Evolutionary conservation across 805 yeast genomes (phyloP), one percentile per base, ranked within the genome.

Genomic region (Pichia heedii): DNA sequence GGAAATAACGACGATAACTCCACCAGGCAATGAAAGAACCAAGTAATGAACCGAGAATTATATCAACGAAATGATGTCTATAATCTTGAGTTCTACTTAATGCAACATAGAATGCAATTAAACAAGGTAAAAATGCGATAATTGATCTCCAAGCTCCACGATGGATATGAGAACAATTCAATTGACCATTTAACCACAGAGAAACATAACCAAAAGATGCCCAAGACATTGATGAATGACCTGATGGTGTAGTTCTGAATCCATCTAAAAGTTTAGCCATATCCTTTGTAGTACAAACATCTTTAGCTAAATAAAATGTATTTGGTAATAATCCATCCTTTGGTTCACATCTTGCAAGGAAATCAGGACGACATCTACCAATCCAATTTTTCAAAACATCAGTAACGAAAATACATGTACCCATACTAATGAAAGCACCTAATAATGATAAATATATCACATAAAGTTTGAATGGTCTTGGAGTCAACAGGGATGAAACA

Each of bases 351-450:
- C 97, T 73, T 6, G 88, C 85, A 41, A 90, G 63, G 58, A 89
- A 85, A 62, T 90, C 98, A 0, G 98, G 98, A 47, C 98, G 71
- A 48, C 82, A 85, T 57, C 96, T 74, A 5, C 96, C 97, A 43
- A 90, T 76, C 77, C 84, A 78, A 56, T 82, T 79, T 65, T 90
- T 90, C 47, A 86, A 58, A 15, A 80, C 66, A 55, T 86, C 86
- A 3, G 95, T 85, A 41, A 83, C 55, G 24, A 81, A 66, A 35
- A 77, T 70, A 24, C 84, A 77, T 13, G 79, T 62, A 18, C 77
- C 69, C 44, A 83, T 66, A 0, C 88, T 70, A 1, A 85, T 62
- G 10, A 67, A 58, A 22, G 85, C 67, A 1, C 96, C 96, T 21
- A 89, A 50, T 0, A 80, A 47, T 0, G 94, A 77, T 18, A 81